Evolutionary conservation across 768 basidiomycete genomes (phyloP).

Genomic region (Lactarius pseudohatsudake): DNA sequence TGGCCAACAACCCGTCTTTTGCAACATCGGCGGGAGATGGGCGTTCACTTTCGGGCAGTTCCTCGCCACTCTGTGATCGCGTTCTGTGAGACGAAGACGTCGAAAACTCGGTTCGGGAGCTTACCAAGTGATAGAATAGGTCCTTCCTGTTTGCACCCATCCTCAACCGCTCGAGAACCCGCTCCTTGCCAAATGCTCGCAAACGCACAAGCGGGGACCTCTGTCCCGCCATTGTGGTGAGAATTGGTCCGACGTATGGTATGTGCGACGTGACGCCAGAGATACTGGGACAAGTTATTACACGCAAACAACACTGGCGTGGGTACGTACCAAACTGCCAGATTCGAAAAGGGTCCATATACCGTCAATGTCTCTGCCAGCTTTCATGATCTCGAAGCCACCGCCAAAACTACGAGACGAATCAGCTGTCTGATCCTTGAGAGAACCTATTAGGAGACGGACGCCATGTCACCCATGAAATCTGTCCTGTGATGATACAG

Average conservation of each 20-base stretch:
- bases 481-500: conserved; percentile 38
- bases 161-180: background rate
- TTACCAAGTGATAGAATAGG: conserved; percentile 42
- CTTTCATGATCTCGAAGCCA: background rate
- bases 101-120: background rate
- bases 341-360: background rate
- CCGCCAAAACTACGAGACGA: background rate
- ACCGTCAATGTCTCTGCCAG: background rate
- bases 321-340: background rate
- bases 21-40: background rate
- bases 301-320: background rate
- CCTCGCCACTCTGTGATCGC: conserved; percentile 13
- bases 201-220: background rate
- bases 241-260: background rate
- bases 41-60: background rate
- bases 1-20: background rate
- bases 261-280: background rate
- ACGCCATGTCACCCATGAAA: conserved; percentile 46
- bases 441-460: conserved; percentile 10
- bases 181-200: background rate
- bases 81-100: background rate
- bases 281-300: background rate
- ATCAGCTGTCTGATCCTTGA: background rate
- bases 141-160: conserved; percentile 32
- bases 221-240: background rate